Percentiles rank a stretch among this genome's conserved stretches.
Conservation (phyloP, 768 basidiomycete species). For the Cubamyces lactineus region DNA sequence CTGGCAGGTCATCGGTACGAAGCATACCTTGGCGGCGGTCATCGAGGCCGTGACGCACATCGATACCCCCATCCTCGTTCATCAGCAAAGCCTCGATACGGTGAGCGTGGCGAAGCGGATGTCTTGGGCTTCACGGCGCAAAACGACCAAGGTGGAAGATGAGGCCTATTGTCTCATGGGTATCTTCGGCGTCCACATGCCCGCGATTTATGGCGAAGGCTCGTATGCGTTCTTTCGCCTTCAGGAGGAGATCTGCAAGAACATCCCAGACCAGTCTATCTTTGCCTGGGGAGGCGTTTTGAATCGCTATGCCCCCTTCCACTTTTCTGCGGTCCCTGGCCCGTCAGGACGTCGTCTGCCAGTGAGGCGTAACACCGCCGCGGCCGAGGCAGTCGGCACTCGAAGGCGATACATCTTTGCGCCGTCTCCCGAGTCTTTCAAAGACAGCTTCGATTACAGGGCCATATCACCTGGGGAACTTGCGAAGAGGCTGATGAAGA, state of each 20-base stretch:
- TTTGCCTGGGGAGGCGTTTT: background rate
- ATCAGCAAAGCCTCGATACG: background rate
- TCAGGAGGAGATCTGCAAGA: constrained; percentile 9
- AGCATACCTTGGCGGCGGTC: background rate
- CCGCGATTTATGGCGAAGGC: constrained; percentile 8
- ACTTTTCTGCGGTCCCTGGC: background rate
- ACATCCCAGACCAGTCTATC: background rate
- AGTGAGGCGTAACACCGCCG: background rate
- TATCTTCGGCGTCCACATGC: constrained; percentile 11
- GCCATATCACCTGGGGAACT: background rate
- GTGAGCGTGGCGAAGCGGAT: constrained; percentile 7
- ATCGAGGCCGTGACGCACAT: background rate
- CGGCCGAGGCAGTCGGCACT: background rate
- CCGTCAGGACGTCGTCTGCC: background rate
- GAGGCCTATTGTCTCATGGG: constrained; percentile 17
- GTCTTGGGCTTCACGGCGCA: constrained; percentile 8
- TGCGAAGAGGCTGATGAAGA: background rate
- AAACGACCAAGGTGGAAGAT: constrained; percentile 8
- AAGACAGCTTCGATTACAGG: background rate
- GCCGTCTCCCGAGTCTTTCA: background rate
- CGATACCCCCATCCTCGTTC: background rate
- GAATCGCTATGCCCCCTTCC: background rate
- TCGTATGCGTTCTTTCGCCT: constrained; percentile 1
- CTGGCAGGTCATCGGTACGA: constrained; percentile 3
- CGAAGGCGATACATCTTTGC: background rate